Evolutionary conservation across 1,139 yeast genomes (phyloP).

Genomic region (Yamadazyma triangularis): DNA sequence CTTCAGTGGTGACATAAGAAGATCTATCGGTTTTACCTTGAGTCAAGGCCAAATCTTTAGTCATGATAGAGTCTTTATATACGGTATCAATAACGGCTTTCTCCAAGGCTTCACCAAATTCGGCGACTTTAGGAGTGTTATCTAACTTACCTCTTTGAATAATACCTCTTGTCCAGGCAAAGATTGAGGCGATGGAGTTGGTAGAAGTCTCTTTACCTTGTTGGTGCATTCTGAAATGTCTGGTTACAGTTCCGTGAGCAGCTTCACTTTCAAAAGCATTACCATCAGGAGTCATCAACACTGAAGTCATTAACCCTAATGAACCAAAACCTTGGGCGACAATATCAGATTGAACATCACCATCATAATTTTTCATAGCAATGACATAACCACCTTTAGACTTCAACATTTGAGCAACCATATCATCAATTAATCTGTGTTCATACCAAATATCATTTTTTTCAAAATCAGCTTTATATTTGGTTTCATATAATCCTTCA

Average conservation of each 20-base stretch:
- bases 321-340: slow-evolving; percentile 99
- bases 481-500: slow-evolving; percentile 69
- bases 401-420: slow-evolving; percentile 98
- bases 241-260: slow-evolving; percentile 96
- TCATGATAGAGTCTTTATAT: slow-evolving; percentile 80
- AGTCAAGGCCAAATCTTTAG: slow-evolving; percentile 90
- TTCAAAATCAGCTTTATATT: slow-evolving; percentile 70
- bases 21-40: slow-evolving; percentile 79
- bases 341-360: slow-evolving; percentile 95
- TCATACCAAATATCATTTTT: slow-evolving; percentile 84
- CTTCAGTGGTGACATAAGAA: slow-evolving; percentile 83
- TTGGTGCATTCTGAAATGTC: slow-evolving; percentile 93
- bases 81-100: slow-evolving; percentile 85
- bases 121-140: slow-evolving; percentile 73
- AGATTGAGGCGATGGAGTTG: slow-evolving; percentile 95
- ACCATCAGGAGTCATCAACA: slow-evolving; percentile 90
- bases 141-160: slow-evolving; percentile 90
- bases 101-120: slow-evolving; percentile 76
- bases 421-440: slow-evolving; percentile 93
- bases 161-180: slow-evolving; percentile 94
- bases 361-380: slow-evolving; percentile 96
- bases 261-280: slow-evolving; percentile 95
- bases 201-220: slow-evolving; percentile 97
- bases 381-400: slow-evolving; percentile 91
- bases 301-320: slow-evolving; percentile 93